phyloP scores from a whole-genome alignment of 2,329 filamentous ascomycete genomes.

The Calonectria honghensis region DNA sequence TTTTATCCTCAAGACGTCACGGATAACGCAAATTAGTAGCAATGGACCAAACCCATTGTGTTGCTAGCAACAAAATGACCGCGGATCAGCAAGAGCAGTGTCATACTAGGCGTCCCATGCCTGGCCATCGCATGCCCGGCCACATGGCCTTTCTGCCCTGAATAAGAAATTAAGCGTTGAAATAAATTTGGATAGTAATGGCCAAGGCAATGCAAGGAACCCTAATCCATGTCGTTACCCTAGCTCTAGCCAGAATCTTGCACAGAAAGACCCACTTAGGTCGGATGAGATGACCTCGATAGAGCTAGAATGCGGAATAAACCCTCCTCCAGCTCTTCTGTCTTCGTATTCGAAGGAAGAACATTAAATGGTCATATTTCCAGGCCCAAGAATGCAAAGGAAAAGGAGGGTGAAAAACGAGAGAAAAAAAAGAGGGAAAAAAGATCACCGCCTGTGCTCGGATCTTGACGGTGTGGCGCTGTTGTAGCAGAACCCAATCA shows the following conservation, averaged over 20 bases:
- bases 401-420: too few relatives aligned
- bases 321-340: slow-evolving; percentile 7
- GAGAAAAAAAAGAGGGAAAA: neutral
- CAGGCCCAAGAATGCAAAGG: neutral
- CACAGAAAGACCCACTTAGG: neutral
- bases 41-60: neutral
- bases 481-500: too few relatives aligned
- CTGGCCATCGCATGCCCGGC: neutral
- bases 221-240: neutral
- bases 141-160: neutral
- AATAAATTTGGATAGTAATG: neutral
- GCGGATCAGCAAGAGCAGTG: neutral
- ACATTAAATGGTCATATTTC: neutral
- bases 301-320: slow-evolving; percentile 6
- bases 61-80: neutral
- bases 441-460: neutral
- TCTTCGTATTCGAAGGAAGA: neutral
- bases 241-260: neutral
- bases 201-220: neutral
- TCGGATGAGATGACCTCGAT: neutral
- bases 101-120: neutral
- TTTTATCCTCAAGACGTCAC: neutral
- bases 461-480: neutral
- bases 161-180: neutral
- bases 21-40: neutral